A percentile compares a stretch with the other conserved stretches of the same genome.
Conservation (phyloP, 805 yeast species). For the Brettanomyces naardenensis region DNA sequence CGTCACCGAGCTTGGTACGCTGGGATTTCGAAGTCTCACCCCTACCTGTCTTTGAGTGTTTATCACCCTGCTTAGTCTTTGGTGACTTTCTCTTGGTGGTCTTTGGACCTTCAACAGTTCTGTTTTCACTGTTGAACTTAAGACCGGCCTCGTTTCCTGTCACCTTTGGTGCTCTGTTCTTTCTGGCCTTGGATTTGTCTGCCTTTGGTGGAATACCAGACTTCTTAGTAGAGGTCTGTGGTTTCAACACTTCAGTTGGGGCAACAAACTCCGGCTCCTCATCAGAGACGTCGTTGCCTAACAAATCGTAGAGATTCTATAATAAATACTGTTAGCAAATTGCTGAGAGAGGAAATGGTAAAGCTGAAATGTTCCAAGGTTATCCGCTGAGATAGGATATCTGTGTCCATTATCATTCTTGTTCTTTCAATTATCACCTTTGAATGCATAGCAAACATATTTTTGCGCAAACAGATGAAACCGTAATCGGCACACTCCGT, state of each 20-base stretch:
- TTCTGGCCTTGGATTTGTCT: constrained; percentile 71
- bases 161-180: constrained; percentile 58
- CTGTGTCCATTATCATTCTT: too few relatives aligned
- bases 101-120: constrained; percentile 48
- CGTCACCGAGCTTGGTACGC: constrained; percentile 85
- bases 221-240: constrained; percentile 80
- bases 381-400: too few relatives aligned
- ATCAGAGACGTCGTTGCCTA: constrained; percentile 88
- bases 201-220: constrained; percentile 73
- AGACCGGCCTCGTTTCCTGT: constrained; percentile 88
- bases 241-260: constrained; percentile 75
- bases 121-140: constrained; percentile 67
- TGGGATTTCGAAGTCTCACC: constrained; percentile 79
- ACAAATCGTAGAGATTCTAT: constrained; percentile 73
- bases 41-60: constrained; percentile 80
- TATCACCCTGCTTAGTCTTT: constrained; percentile 59
- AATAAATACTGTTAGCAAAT: constrained; percentile 5
- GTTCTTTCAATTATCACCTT: too few relatives aligned
- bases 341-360: neutral
- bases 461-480: too few relatives aligned
- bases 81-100: constrained; percentile 36
- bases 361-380: neutral
- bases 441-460: too few relatives aligned
- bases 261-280: constrained; percentile 47
- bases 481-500: too few relatives aligned